A percentile compares a stretch with the other conserved stretches of the same genome.
Conservation (phyloP, 805 yeast genomes). For the Kluyveromyces wickerhamii region DNA sequence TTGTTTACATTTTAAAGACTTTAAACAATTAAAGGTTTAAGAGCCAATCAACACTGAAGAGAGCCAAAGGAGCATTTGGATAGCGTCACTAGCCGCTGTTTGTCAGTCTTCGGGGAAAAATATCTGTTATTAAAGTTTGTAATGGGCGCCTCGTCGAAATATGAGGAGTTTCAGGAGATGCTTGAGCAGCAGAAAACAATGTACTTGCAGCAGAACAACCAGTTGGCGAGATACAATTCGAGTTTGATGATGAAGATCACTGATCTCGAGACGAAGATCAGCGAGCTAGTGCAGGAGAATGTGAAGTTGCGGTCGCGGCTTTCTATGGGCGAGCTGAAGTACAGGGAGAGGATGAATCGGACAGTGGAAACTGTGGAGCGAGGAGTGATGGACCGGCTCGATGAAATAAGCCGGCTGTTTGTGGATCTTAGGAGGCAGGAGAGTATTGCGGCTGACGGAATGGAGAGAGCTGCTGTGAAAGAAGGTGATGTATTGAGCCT, state of each 20-base stretch:
- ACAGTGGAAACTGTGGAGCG: slow-evolving; percentile 35
- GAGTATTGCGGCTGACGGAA: slow-evolving; percentile 24
- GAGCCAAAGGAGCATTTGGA: too few relatives aligned
- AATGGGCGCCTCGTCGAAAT: slow-evolving; percentile 1
- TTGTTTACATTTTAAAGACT: too few relatives aligned
- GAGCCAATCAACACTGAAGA: too few relatives aligned
- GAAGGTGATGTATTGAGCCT: neutral
- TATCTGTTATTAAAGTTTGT: neutral
- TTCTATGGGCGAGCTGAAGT: slow-evolving; percentile 25
- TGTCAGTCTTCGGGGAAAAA: too few relatives aligned
- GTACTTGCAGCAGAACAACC: slow-evolving; percentile 37
- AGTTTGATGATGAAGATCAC: slow-evolving; percentile 42
- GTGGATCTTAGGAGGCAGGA: slow-evolving; percentile 35
- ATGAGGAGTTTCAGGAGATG: slow-evolving; percentile 20
- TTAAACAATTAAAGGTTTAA: too few relatives aligned
- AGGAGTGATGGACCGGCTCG: slow-evolving; percentile 35
- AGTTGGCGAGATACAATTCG: slow-evolving; percentile 54
- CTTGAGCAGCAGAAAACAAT: slow-evolving; percentile 22
- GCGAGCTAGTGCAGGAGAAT: slow-evolving; percentile 45
- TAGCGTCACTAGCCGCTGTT: too few relatives aligned
- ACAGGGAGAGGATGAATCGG: slow-evolving; percentile 31
- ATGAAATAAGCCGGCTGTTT: slow-evolving; percentile 39
- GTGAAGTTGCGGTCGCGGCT: slow-evolving; percentile 33
- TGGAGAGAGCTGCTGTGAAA: neutral
- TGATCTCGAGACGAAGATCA: slow-evolving; percentile 44